Percentiles rank a stretch among this genome's conserved stretches.
Evolutionary conservation across 1,284 basidiomycete species (phyloP).

Genomic region (Flammula alnicola): DNA sequence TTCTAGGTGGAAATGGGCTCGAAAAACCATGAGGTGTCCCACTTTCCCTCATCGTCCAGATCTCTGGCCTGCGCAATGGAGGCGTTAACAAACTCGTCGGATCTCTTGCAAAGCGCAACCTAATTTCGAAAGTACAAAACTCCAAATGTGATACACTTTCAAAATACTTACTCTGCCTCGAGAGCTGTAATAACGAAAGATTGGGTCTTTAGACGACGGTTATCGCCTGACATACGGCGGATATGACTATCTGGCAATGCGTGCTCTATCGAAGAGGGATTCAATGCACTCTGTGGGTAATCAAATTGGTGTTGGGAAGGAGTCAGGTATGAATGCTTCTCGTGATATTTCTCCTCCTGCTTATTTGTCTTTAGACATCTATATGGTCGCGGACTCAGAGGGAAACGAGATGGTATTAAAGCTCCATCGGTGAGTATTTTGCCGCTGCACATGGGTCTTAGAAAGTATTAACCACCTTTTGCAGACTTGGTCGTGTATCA

Average conservation of each 20-base stretch:
- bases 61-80: constrained; percentile 89
- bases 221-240: constrained; percentile 98
- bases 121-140: constrained; percentile 91
- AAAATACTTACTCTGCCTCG: constrained; percentile 6
- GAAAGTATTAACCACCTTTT: constrained; percentile 14
- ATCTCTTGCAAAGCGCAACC: constrained; percentile 87
- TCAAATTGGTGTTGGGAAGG: constrained; percentile 98
- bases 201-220: constrained; percentile 78
- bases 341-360: background rate
- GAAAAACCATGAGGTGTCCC: constrained; percentile 99
- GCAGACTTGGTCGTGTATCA: constrained; percentile 92
- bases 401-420: constrained; percentile 91
- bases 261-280: constrained; percentile 89
- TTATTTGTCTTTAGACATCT: constrained; percentile 69
- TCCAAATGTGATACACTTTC: constrained; percentile 70
- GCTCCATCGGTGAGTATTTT: constrained; percentile 74
- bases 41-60: constrained; percentile 85
- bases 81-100: constrained; percentile 94
- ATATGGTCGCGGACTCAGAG: constrained; percentile 86
- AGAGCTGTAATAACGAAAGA: constrained; percentile 21
- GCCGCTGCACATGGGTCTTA: background rate
- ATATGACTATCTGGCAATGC: constrained; percentile 94
- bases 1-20: constrained; percentile 94
- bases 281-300: constrained; percentile 91
- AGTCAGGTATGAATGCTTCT: constrained; percentile 68